Base-by-base conservation (phyloP, 768 basidiomycete species). In the Suillus tomentosus region DNA sequence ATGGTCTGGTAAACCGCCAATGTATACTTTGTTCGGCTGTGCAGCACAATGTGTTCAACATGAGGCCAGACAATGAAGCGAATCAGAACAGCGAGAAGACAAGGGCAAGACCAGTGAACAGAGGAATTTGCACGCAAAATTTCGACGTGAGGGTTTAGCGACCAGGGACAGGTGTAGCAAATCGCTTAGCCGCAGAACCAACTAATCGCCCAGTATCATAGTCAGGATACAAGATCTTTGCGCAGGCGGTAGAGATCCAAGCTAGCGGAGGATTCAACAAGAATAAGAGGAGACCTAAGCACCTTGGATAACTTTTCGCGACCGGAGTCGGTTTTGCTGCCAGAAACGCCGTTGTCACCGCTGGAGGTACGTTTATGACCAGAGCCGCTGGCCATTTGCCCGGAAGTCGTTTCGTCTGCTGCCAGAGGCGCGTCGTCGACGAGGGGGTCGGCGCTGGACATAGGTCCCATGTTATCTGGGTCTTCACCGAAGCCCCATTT, bases 1-100 rank as follows among this genome's bases (percentile, higher is more conserved):
- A 68, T 92, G 84, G 79, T 93, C 91, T 67, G 93, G 94, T 65
- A 95, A 84, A 68, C 92, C 92, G 74, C 93, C 93, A 73, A 95
- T 87, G 76, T 95, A 95, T 76, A 95, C 89, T 81, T 95, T 95
- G 81, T 93, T 94, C 81, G 92, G 89, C 92, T 94, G 85, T 80
- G 82, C 80, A 81, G 84, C 82, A 85, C 79, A 86, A 82, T 77
- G 84, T 40, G 53, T 73, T 88, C 81, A 88, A 87, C 86, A 87
- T 85, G 80, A 72, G 83, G 75, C 75, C 76, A 80, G 79, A 84
- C 79, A 82, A 76, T 79, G 76, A 76, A 75, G 75, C 73, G 81
- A 81, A 66, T 70, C 70, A 83, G 72, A 76, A 79, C 74, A 81
- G 82, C 77, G 80, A 80, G 76, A 77, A 73, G 73, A 72, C 73